Evolutionary conservation across 176 grass and related monocot genomes (phyloP), one percentile per base, ranked within the genome.

Genomic region (Tillandsia fasciculata): DNA sequence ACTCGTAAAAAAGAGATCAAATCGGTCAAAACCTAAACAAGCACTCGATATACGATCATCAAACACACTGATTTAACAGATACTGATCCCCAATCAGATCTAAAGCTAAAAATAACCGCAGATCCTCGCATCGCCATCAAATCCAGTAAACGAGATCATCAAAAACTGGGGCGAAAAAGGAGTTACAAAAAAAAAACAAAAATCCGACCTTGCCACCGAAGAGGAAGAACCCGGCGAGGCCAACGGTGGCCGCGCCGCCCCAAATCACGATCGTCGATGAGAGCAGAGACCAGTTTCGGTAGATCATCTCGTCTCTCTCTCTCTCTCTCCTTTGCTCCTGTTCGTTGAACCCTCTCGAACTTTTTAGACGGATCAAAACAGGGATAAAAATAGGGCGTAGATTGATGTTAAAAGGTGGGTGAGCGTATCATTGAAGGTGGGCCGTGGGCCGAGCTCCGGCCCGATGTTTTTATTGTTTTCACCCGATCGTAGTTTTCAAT

Each of bases 271-370:
- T 68, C 27, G 72, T 94, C 28, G 78, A 86, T 10, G 90, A 84
- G 22, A 86, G 64, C 77, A 84, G 78, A 27, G 90, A 89, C 83
- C 86, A 94, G 26, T 70, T 71, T 52, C 90, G 78, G 72, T 87
- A 79, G 68, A 96, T 86, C 85, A 91, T 96, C 70, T 64, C 63
- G 65, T 52, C 61, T 66, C 11, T 49, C 48, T 26, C 18, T 17
- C 49, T 47, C 22, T 28, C 22, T 15, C 10, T 61, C 48, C 13
- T 47, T 66, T 26, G 49, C 33, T 26, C 23, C 64, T 51, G 12
- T 11, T 70, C 48, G 12, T 5, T 50, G 24, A 24, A 24, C 33
- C 20, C 9, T 69, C 13, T 59, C 56, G 56, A n/a, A 57, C 3
- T 17, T 57, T 57, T 1, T 17, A 12, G 14, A 15, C 17, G 8